Evolutionary conservation across 768 basidiomycete genomes (phyloP), one percentile per base, ranked within the genome.

Genomic region (Tulasnella sp.): DNA sequence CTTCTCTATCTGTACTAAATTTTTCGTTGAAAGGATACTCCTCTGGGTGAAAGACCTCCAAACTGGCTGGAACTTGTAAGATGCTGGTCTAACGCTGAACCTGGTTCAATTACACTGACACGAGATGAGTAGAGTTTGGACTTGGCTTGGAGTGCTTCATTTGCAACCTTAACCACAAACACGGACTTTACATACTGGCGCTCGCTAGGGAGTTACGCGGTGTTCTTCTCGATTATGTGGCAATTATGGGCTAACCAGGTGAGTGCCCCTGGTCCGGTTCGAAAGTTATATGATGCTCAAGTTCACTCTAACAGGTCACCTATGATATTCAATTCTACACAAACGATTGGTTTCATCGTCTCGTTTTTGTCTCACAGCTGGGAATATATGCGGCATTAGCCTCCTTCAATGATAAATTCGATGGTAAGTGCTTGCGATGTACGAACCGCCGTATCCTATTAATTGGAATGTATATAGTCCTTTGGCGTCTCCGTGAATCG

Each of bases 161-260:
- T 24, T 6, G 15, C 6, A 5, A 9, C 41, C 15, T 2, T 42
- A 42, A 42, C 41, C 5, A 25, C 41, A 22, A 42, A 20, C 6
- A 42, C 41, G 5, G 12, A 7, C 2, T 22, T 42, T 22, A 42
- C 20, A 1, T 1, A 22, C 1, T 15, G 24, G 10, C 25, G 25
- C 20, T 15, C 41, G 8, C 9, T 42, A 15, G 8, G 41, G 41
- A 42, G 6, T 7, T 42, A 42, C 20, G 41, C 41, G 8, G 41
- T 20, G 9, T 42, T 42, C 16, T 42, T 42, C 29, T 7, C 16
- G 12, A 25, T 42, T 15, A 20, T 28, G 6, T 42, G 41, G 41
- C 41, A 42, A 15, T 28, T 42, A 25, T 42, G 41, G 41, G 41
- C 41, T 5, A 42, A 22, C 12, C 41, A 42, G 41, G 41, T 42